Conservation (phyloP, 1,139 yeast genomes). For the Pneumocystis carinii region DNA sequence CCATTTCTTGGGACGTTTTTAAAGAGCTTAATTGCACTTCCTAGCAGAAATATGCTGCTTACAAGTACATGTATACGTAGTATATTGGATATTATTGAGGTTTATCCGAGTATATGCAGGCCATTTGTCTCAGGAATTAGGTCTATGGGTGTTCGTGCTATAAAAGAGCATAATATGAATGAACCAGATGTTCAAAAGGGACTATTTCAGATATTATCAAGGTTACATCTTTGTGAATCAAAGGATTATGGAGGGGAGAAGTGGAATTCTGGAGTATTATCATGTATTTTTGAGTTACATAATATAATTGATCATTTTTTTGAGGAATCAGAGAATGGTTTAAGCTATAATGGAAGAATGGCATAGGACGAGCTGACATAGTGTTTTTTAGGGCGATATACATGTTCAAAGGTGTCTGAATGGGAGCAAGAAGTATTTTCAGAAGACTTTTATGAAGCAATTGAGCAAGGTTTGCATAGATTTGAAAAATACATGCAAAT, state of each 20-base stretch:
- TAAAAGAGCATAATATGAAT: background rate
- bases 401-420: background rate
- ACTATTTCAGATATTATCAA: background rate
- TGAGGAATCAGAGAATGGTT: background rate
- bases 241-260: background rate
- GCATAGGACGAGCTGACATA: background rate
- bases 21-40: background rate
- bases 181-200: background rate
- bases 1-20: background rate
- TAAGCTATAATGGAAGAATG: background rate
- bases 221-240: background rate
- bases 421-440: background rate
- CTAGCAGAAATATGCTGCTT: background rate
- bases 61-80: background rate
- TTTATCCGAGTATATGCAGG: background rate
- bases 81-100: background rate
- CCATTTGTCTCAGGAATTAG: background rate
- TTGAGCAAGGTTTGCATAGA: background rate
- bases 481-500: background rate
- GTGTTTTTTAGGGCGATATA: background rate
- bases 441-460: background rate
- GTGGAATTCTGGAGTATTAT: background rate
- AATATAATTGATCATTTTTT: background rate
- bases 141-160: background rate
- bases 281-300: background rate